Base-by-base conservation (phyloP, 108 stramenopile species). In the Nitzschia sp. region DNA sequence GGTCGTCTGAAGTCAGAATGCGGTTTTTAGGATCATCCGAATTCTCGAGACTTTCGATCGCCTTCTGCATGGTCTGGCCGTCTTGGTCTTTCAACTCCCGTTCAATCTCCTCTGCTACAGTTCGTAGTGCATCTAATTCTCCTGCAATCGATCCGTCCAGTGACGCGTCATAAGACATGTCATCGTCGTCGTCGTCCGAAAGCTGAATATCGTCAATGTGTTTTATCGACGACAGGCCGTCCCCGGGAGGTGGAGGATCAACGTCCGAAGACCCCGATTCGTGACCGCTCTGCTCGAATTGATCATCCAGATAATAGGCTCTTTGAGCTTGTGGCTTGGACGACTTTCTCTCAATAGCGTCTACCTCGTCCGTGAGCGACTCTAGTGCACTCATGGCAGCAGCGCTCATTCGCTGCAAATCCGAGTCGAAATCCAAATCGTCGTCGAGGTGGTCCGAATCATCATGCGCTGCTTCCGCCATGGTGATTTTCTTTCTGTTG, bases 131-230 rank as follows among this genome's bases (percentile, higher is more conserved):
- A 22, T 55, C 47, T 44, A 59, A 33, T 13, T 58, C 56, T 52
- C 25, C 26, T 15, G 64, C 64, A 30, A 65, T 50, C 16, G 50
- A 65, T 30, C 50, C 47, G 19, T 65, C 64, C 48, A 61, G 26
- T 2, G 60, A 61, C 11, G 26, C 13, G 13, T 61, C 60, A 22
- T 25, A 19, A 0, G 28, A 28, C 21, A 38, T 26, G 36, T 50
- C 22, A 29, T 46, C 45, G 29, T 53, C 66, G 53, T 67, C 66
- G 16, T 32, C 55, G 9, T 61, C 60, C 8, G 60, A 61, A 22
- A 61, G 29, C 19, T 61, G 23, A 41, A 61, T 41, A 22, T 61
- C 60, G 32, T 61, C 60, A 61, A 61, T 61, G 25, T 61, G 60
- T 45, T 61, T 27, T n/a, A 61, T 45, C 21, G 13, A 8, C n/a